Base-by-base conservation (phyloP, 108 stramenopile genomes). In the Stephanodiscus minutulus region DNA sequence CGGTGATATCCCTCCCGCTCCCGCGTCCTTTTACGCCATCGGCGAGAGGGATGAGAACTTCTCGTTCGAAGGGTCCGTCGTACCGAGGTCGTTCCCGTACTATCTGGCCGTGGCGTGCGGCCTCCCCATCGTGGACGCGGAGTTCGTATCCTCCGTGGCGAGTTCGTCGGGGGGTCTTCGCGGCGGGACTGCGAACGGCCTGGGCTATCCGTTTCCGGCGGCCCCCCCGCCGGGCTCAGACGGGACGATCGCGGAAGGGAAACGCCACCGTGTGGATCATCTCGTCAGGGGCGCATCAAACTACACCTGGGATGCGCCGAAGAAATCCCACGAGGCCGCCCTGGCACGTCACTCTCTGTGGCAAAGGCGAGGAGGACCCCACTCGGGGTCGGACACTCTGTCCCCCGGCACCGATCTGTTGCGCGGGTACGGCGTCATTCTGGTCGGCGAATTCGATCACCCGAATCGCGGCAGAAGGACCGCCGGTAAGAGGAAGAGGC, bases 91-190 rank as follows among this genome's bases (percentile, higher is more conserved):
- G 15, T 82, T 85, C 56, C 31, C 27, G 24, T 85, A 82, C 59
- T 73, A 82, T 22, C 50, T 82, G 29, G 76, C 77, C 17, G 76
- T 85, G 39, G 81, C 84, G 39, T 67, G 63, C 64, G 84, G 84
- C 43, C 41, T 78, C 5, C 68, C 64, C 29, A 79, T 85, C 17
- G 53, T 77, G 20, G 74, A 85, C 41, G 52, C 82, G 48, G 53
- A 60, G 17, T 82, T 74, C 22, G 52, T 85, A 43, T 57, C 76
- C 15, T 61, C 71, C 15, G 46, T 55, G 22, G 44, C 61, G 31
- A 65, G 25, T 11, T 41, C 36, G 39, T 58, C 48, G 11, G 64
- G 49, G 44, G 20, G 43, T 28, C 35, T 1, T 39, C 24, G 69
- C 49, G 27, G 31, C 12, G 68, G 64, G 8, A 22, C 25, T 18